Base-by-base conservation (phyloP, 2,329 filamentous ascomycete genomes). In the Dactylellina leptospora region DNA sequence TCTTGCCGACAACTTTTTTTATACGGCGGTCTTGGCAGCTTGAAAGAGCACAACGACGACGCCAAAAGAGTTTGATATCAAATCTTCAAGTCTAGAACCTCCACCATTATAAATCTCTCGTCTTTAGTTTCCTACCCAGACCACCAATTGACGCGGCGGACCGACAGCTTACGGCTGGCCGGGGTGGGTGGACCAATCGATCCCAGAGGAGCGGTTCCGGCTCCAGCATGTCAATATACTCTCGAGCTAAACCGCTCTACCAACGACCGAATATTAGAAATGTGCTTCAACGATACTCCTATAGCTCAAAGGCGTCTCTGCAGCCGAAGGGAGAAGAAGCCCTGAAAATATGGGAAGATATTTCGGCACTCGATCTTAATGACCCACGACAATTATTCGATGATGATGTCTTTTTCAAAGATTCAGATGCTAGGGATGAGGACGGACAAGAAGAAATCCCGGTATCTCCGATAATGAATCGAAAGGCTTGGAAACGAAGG, bases 401-500 rank as follows among this genome's bases (percentile, higher is more conserved):
- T n/a, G 45, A 59, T 27, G 66, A 59, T 33, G 47, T 58, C 5
- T 25, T 71, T 13, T 50, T 25, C 1, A 25, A 27, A 8, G 51
- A 23, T 3, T 25, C 16, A 13, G 61, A 30, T 16, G 27, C 36
- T 16, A 23, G 13, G 1, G 18, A 45, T 3, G 62, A 51, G 4
- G 54, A 60, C 9, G 53, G 42, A n/a, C 23, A 8, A 8, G 11
- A 25, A 10, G 47, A 54, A 23, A 11, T 71, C 1, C 66, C 66
- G 1, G 25, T 58, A 4, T 71, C 66, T 8, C 66, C 66, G 8
- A 71, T 71, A n/a, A 71, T 63, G 51, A 45, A 71, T 51, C 42
- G n/a, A 16, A 51, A 47, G 22, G 25, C 44, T 4, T 71, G 66
- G 66, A 62, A 40, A 30, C 66, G 58, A 3, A 62, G 66, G 22